Conservation (phyloP, 805 yeast species). For the Clavispora carvajalis region DNA sequence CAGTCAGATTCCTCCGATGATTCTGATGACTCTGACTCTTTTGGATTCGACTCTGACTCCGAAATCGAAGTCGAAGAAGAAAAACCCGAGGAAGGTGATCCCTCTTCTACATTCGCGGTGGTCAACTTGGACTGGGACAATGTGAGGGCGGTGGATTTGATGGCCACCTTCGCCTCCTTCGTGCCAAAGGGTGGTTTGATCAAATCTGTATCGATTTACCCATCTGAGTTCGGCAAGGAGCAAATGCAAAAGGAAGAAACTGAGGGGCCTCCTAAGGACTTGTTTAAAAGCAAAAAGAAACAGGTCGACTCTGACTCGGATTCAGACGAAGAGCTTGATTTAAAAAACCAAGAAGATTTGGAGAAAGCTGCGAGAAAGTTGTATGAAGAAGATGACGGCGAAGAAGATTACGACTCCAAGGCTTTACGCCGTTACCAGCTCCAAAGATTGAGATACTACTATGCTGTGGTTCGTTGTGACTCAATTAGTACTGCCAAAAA, state of each 20-base stretch:
- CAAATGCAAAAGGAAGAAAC: constrained; percentile 83
- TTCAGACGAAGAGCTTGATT: constrained; percentile 36
- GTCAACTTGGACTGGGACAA: constrained; percentile 98
- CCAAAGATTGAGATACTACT: constrained; percentile 87
- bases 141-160: constrained; percentile 75
- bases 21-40: constrained; percentile 36
- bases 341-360: constrained; percentile 41
- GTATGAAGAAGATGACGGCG: constrained; percentile 77
- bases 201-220: constrained; percentile 64
- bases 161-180: constrained; percentile 85
- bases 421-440: constrained; percentile 85
- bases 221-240: constrained; percentile 90
- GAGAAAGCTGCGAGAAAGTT: constrained; percentile 65
- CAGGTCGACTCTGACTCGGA: constrained; percentile 28
- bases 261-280: constrained; percentile 88
- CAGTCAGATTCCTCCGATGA: constrained; percentile 43
- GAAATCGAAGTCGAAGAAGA: constrained; percentile 52
- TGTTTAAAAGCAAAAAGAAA: constrained; percentile 51
- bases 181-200: constrained; percentile 73
- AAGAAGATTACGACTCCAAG: constrained; percentile 76
- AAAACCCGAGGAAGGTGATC: constrained; percentile 83
- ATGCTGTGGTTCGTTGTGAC: constrained; percentile 86
- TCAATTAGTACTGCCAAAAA: constrained; percentile 61
- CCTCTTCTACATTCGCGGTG: constrained; percentile 75
- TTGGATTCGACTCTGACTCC: constrained; percentile 44